Evolutionary conservation across 192 early-diverging fungal species (phyloP).

Genomic region (Irineochytrium annulatum): DNA sequence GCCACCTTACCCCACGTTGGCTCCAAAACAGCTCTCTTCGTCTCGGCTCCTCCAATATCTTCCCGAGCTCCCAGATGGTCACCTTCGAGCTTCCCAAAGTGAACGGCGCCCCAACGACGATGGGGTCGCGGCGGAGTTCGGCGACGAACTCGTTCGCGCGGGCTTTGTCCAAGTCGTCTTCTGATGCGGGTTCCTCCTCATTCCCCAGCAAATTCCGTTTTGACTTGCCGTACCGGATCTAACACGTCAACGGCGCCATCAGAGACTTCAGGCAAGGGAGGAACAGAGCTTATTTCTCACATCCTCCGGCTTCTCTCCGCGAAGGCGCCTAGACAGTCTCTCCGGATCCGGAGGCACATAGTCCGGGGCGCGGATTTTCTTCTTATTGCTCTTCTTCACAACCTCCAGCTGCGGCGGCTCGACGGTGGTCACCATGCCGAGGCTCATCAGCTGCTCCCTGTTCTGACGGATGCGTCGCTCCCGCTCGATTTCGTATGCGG

Average conservation of each 20-base stretch:
- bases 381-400: constrained; percentile 4
- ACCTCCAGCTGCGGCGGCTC: background rate
- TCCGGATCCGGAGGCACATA: background rate
- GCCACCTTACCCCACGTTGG: constrained; percentile 7
- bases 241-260: background rate
- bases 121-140: constrained; percentile 8
- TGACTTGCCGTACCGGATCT: background rate
- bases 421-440: background rate
- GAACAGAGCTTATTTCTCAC: background rate
- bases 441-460: background rate
- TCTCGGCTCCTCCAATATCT: constrained; percentile 8
- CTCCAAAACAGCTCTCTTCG: constrained; percentile 20
- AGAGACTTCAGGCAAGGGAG: background rate
- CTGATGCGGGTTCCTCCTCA: constrained; percentile 6
- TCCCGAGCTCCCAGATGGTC: constrained; percentile 18
- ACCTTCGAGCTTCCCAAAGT: constrained; percentile 16
- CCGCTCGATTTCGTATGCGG: constrained; percentile 23
- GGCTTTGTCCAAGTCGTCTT: background rate
- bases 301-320: background rate
- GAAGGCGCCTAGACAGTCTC: background rate
- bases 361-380: background rate
- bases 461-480: constrained; percentile 20
- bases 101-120: constrained; percentile 16
- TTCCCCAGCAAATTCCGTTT: background rate
- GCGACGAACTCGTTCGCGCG: constrained; percentile 3